phyloP scores from a whole-genome alignment of 805 yeast genomes.

The Metschnikowia gruessii region DNA sequence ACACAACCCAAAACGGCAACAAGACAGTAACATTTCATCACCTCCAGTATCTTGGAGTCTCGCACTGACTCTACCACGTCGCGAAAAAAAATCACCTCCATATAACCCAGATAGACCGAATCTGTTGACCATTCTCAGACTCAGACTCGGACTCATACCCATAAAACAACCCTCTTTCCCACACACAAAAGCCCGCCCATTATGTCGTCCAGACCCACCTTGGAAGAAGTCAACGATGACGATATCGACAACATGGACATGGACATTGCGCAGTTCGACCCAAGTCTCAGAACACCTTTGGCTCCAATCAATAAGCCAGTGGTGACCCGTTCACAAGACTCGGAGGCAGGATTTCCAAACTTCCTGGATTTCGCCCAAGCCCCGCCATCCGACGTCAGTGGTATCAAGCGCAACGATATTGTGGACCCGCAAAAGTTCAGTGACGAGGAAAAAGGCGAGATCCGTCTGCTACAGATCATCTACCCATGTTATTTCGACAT shows the following conservation, averaged over 20 bases:
- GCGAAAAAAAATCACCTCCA: too few relatives aligned
- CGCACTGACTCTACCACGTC: too few relatives aligned
- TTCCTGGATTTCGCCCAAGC: slow-evolving; percentile 1
- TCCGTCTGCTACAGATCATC: slow-evolving; percentile 66
- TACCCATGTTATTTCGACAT: slow-evolving; percentile 94
- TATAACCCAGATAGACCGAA: too few relatives aligned
- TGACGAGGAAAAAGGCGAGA: slow-evolving; percentile 50
- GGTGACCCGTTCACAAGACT: slow-evolving; percentile 60
- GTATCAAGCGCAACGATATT: slow-evolving; percentile 6
- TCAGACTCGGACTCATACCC: too few relatives aligned
- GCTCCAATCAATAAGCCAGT: slow-evolving; percentile 63
- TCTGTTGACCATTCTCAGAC: too few relatives aligned
- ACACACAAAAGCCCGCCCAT: not conserved
- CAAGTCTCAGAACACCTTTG: slow-evolving; percentile 56
- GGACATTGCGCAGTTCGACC: slow-evolving; percentile 91
- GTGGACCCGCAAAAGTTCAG: slow-evolving; percentile 18
- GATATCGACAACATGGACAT: slow-evolving; percentile 89
- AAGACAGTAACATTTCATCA: too few relatives aligned
- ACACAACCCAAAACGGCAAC: too few relatives aligned
- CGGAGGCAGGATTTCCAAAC: slow-evolving; percentile 18
- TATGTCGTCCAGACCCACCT: slow-evolving; percentile 53
- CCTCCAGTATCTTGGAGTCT: too few relatives aligned
- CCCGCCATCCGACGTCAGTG: not conserved
- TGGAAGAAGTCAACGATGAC: slow-evolving; percentile 79
- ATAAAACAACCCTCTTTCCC: too few relatives aligned